Conservation (phyloP, 441 rosid species). For the Heliophila coronopifolia region DNA sequence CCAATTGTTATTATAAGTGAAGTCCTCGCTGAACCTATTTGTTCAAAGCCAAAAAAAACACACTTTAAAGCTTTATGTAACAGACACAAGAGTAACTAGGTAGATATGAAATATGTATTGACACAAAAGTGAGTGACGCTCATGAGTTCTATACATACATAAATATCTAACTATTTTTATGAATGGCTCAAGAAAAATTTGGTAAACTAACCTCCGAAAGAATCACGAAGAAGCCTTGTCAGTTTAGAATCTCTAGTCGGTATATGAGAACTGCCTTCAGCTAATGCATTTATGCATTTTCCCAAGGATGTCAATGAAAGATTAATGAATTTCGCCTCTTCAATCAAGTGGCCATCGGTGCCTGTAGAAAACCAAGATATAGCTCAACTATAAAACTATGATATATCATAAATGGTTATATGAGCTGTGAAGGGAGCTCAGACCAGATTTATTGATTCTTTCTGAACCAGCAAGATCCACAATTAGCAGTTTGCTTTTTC, state of each 20-base stretch:
- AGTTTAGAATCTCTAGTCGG: slow-evolving; percentile 87
- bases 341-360: slow-evolving; percentile 75
- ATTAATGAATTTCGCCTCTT: slow-evolving; percentile 90
- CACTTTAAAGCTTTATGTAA: slow-evolving; percentile 6
- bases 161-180: neutral
- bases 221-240: slow-evolving; percentile 88
- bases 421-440: slow-evolving; percentile 9
- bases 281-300: slow-evolving; percentile 91
- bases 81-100: slow-evolving; percentile 3
- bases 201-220: slow-evolving; percentile 66
- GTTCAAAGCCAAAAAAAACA: slow-evolving; percentile 18
- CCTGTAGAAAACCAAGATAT: slow-evolving; percentile 35
- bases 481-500: slow-evolving; percentile 81
- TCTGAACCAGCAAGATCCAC: slow-evolving; percentile 98
- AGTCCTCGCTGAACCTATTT: slow-evolving; percentile 79
- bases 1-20: slow-evolving; percentile 82
- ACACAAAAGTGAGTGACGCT: neutral
- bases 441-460: slow-evolving; percentile 88
- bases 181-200: slow-evolving; percentile 1
- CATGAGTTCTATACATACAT: neutral
- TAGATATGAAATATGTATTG: neutral
- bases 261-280: slow-evolving; percentile 81
- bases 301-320: slow-evolving; percentile 86
- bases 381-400: slow-evolving; percentile 13
- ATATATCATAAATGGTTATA: neutral